Evolutionary conservation across 2,329 filamentous ascomycete genomes (phyloP), one percentile per base, ranked within the genome.

Genomic region (Cytospora paraplurivora): DNA sequence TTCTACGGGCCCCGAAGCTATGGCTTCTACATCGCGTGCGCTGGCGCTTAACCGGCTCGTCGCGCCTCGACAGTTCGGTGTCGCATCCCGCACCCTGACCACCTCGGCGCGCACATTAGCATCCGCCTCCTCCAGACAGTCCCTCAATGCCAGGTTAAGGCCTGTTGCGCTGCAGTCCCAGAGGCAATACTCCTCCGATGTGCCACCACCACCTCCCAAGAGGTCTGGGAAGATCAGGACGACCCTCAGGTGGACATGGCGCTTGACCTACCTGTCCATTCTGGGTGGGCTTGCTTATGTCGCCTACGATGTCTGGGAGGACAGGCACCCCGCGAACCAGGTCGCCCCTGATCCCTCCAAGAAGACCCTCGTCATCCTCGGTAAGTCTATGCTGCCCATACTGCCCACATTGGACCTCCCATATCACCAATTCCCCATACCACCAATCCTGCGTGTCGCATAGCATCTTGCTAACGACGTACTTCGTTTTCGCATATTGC

Each of bases 351-450:
- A 97, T 77, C 91, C 93, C 62, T 83, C 75, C 72, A 99, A 98
- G 90, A 99, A 99, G 86, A 99, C 93, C 12, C 84, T 99, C 62
- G 95, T 99, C 54, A 88, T 99, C 69, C 85, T 99, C 62, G 95
- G 95, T 97, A 86, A 69, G 72, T 62, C 63, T 56, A 19, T n/a
- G 32, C 21, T 13, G 35, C 33, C 38, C 32, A n/a, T 52, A 27
- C 37, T 37, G 38, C 15, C 12, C 17, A 51, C 38, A 37, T 6
- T 37, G 8, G 8, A 8, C 35, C 35, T 13, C 35, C 35, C 35
- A 37, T 27, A 4, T 4, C n/a, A n/a, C n/a, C n/a, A n/a, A n/a
- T n/a, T n/a, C 34, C 34, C 41, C 41, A 47, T 15, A 38, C 33
- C 10, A 21, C 37, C 54, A 61, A 33, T 35, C 11, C 21, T n/a